Conservation (phyloP, 2,329 filamentous ascomycete species). For the Penicillium sp. region DNA sequence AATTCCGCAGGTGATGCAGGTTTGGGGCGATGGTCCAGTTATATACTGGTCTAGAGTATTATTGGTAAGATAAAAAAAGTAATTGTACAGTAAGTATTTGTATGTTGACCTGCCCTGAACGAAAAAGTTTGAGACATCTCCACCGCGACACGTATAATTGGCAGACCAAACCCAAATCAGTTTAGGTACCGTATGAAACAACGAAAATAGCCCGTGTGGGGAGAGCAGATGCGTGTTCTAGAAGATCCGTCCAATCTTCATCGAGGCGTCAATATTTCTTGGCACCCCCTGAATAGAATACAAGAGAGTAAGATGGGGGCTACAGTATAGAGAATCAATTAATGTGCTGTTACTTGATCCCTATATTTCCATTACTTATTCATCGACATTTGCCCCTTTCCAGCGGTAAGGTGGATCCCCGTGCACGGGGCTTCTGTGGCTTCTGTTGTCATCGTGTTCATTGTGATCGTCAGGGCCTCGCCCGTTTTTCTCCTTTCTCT, state of each 20-base stretch:
- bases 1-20: not conserved
- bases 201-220: slow-evolving; percentile 2
- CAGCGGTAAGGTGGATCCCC: not conserved
- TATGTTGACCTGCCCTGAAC: not conserved
- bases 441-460: slow-evolving; percentile 10
- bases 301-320: not conserved
- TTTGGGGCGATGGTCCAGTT: not conserved
- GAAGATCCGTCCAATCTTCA: not conserved
- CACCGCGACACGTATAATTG: not conserved
- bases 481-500: slow-evolving; percentile 21
- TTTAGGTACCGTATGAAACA: not conserved
- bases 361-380: not conserved
- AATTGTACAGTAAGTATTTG: not conserved
- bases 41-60: not conserved
- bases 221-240: slow-evolving; percentile 1
- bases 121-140: not conserved
- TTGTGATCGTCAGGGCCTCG: slow-evolving; percentile 28
- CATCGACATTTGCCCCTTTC: not conserved
- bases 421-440: slow-evolving; percentile 18
- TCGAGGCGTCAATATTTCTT: not conserved
- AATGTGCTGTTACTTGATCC: not conserved
- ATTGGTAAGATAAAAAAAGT: not conserved
- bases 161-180: not conserved
- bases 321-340: not conserved
- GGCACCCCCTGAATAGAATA: not conserved